Percentiles rank a stretch among this genome's conserved stretches.
These are phyloP conservation scores for Atkinsonella texensis DNA, from an alignment of 2,329 filamentous ascomycete genomes.

Conservation along the genomic window DNA sequence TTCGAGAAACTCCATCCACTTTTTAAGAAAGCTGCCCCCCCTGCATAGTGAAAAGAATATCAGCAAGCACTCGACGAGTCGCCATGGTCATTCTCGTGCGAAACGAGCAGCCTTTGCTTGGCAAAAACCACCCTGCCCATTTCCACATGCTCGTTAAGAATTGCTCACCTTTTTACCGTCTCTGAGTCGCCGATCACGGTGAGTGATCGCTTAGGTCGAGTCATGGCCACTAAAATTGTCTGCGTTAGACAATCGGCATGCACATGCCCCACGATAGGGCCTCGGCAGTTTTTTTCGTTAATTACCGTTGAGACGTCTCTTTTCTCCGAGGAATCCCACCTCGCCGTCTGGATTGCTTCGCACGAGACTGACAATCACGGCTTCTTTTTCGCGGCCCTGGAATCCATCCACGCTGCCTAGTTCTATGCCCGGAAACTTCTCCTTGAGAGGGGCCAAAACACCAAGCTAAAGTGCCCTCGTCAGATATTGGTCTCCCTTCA, in stretches of 20 bases:
- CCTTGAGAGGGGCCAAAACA: constrained; percentile 67
- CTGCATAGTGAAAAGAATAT: constrained; percentile 28
- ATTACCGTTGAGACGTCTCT: constrained; percentile 78
- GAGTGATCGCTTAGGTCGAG: constrained; percentile 78
- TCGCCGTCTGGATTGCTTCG: constrained; percentile 78
- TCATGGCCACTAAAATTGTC: constrained; percentile 81
- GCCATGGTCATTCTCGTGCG: too few relatives aligned
- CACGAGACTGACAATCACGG: constrained; percentile 85
- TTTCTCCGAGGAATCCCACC: constrained; percentile 88
- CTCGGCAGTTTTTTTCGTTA: constrained; percentile 15
- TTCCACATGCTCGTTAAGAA: neutral
- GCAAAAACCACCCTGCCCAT: too few relatives aligned
- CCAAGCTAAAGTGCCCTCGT: constrained; percentile 44
- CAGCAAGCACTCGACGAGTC: neutral
- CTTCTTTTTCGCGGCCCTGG: constrained; percentile 94
- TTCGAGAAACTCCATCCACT: constrained; percentile 86
- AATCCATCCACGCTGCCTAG: constrained; percentile 97
- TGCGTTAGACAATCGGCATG: neutral
- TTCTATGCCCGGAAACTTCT: constrained; percentile 72
- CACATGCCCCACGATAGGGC: neutral
- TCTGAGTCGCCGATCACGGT: constrained; percentile 91
- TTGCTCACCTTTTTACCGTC: constrained; percentile 71
- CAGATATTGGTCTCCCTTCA: constrained; percentile 2
- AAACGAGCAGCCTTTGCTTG: too few relatives aligned
- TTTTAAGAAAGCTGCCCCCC: constrained; percentile 73